Evolutionary conservation across 164 flowering plant genomes (phyloP).

Genomic region (Kingdonia uniflora): DNA sequence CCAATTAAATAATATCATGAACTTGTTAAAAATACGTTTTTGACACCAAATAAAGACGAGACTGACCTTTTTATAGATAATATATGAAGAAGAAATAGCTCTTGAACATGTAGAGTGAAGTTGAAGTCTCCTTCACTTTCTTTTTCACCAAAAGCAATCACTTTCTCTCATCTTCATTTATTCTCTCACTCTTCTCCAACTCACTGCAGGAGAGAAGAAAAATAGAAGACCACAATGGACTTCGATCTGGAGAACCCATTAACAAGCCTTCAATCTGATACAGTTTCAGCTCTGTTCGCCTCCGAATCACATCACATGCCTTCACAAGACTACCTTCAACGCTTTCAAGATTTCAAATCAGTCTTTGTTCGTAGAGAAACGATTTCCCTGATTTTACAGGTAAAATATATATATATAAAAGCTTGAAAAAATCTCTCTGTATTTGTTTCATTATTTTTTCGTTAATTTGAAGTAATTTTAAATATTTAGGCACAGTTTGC

Average conservation of each 20-base stretch:
- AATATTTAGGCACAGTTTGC: conserved; percentile 19
- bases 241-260: conserved; percentile 59
- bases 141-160: too few relatives aligned
- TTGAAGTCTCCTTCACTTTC: too few relatives aligned
- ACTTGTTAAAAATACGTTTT: too few relatives aligned
- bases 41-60: too few relatives aligned
- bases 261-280: conserved; percentile 13
- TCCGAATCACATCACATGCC: conserved; percentile 59
- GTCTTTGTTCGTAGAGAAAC: conserved; percentile 25
- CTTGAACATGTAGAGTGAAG: too few relatives aligned
- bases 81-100: too few relatives aligned
- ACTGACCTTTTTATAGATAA: too few relatives aligned
- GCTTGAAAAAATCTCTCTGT: background rate
- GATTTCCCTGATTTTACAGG: conserved; percentile 36
- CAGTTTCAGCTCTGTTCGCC: conserved; percentile 28
- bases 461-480: background rate
- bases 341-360: conserved; percentile 16
- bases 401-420: conserved; percentile 1
- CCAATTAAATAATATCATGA: too few relatives aligned
- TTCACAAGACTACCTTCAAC: conserved; percentile 8
- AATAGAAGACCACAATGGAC: conserved; percentile 22
- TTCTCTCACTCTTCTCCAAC: too few relatives aligned
- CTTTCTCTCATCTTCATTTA: too few relatives aligned
- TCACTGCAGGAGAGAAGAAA: background rate
- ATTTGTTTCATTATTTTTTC: background rate